Conservation (phyloP, 169 alveolate species). For the Plasmodium malariae region DNA sequence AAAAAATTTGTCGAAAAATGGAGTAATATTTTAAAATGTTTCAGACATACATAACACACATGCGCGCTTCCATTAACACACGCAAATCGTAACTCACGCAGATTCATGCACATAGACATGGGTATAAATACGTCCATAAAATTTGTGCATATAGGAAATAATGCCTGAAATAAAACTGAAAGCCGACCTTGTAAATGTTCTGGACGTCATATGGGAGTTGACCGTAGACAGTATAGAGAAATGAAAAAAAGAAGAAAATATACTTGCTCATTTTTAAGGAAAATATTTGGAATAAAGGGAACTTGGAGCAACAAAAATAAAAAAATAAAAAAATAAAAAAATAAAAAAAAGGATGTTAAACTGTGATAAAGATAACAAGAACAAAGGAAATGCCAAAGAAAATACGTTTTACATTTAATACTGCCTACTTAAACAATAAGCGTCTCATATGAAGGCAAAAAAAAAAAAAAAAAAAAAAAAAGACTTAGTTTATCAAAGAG, state of each 20-base stretch:
- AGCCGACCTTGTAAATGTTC: conserved; percentile 66
- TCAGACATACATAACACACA: not conserved
- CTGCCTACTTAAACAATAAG: too few species aligned
- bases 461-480: too few species aligned
- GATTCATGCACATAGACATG: too few species aligned
- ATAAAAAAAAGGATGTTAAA: conserved; percentile 1
- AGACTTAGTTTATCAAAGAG: too few species aligned
- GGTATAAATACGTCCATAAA: too few species aligned
- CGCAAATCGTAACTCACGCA: too few species aligned
- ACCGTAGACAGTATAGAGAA: conserved; percentile 30
- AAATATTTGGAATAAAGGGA: not conserved
- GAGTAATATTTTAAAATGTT: not conserved
- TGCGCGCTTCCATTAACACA: too few species aligned
- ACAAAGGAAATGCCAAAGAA: too few species aligned
- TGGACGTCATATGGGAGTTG: conserved; percentile 73
- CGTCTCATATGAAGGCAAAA: too few species aligned
- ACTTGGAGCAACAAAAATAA: not conserved
- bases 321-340: not conserved
- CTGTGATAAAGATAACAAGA: too few species aligned
- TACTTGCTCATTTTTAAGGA: conserved; percentile 17
- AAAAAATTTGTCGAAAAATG: not conserved
- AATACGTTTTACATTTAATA: not conserved
- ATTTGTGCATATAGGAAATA: too few species aligned
- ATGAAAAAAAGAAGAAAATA: conserved; percentile 9
- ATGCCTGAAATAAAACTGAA: not conserved